Evolutionary conservation across 2,329 filamentous ascomycete genomes (phyloP), one percentile per base, ranked within the genome.

Genomic region (Dactylellina leptospora): DNA sequence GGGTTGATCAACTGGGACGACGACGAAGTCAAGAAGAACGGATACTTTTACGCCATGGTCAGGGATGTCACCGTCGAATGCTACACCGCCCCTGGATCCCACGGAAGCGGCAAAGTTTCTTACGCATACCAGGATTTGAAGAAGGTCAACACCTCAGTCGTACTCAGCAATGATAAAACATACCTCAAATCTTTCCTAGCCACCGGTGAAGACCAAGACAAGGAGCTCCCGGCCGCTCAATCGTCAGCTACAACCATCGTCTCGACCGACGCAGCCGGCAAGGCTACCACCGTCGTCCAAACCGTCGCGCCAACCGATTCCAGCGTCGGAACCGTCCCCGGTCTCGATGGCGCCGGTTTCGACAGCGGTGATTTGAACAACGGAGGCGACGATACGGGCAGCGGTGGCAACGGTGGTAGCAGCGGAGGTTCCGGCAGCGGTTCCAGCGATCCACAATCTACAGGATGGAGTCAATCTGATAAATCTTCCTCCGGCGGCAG

Each of bases 21-120:
- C 75, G 82, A 84, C 18, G 90, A 96, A 80, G 93, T 97, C 84
- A 83, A 91, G 81, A 85, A 85, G 56, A 84, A 91, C 78, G 91
- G 91, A 28, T 97, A 97, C 84, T 96, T 95, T 84, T 97, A 90
- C 79, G 90, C 92, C 59, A 86, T 86, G 44, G 86, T 97, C 77
- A 84, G 87, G 60, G 87, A 92, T 60, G 86, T 99, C 70, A 85
- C 83, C n/a, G 87, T 97, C 33, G 82, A 92, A 75, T 99, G 95
- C 87, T 97, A 90, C 83, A 85, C 93, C 76, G 87, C 91, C 2
- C 95, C 93, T 27, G 90, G 87, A 80, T 86, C 84, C 60, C 86
- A 86, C 74, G 85, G 83, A 75, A 79, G 81, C 51, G 87, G 87
- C 72, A 79, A 79, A 76, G 70, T 55, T 11, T 88, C 88, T 22